phyloP scores from a whole-genome alignment of 75 land plant species.

The Pinus taeda region DNA sequence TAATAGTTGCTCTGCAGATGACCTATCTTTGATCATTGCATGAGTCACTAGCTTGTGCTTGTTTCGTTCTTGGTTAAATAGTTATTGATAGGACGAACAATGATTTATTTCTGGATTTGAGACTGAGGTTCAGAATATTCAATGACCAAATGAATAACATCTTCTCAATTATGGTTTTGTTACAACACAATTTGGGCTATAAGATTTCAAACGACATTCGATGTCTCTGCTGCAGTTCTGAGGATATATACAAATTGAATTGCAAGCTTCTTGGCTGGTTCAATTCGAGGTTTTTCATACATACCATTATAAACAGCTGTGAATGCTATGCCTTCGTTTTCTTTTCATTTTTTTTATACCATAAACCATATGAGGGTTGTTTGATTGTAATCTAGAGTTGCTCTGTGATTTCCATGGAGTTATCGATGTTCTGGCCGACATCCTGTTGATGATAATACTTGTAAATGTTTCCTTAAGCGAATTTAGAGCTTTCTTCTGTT shows the following conservation, averaged over 20 bases:
- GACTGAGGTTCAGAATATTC: constrained; percentile 4
- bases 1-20: constrained; percentile 4
- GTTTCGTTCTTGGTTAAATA: neutral
- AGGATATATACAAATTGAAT: neutral
- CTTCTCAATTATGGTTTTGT: neutral
- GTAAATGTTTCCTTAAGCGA: neutral
- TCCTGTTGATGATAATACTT: neutral
- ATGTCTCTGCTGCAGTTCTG: neutral
- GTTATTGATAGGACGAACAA: constrained; percentile 6
- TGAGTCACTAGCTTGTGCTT: constrained; percentile 6
- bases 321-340: neutral
- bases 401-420: too few species aligned
- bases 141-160: constrained; percentile 3
- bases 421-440: too few species aligned
- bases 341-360: neutral
- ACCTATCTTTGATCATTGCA: constrained; percentile 9
- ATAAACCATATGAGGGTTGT: too few species aligned
- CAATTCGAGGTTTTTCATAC: neutral
- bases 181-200: neutral
- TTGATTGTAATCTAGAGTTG: too few species aligned
- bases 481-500: neutral
- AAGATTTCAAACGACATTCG: neutral
- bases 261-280: neutral
- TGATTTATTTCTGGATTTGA: neutral
- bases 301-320: neutral